phyloP scores from a whole-genome alignment of 768 basidiomycete species.

The Austroboletus eburneus region DNA sequence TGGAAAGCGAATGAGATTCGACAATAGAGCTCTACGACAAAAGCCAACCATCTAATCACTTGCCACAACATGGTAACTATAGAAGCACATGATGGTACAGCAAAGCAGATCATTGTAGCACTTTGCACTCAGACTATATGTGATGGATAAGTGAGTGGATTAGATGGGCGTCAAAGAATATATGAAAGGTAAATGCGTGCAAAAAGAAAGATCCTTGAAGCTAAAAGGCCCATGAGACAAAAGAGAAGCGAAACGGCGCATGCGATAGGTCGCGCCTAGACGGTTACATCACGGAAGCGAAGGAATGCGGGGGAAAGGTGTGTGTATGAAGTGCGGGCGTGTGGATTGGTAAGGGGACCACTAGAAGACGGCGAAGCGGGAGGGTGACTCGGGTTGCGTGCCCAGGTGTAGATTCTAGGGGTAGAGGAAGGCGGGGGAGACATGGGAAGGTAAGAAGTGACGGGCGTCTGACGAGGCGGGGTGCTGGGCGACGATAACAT shows the following conservation, averaged over 20 bases:
- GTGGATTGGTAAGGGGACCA: conserved; percentile 54
- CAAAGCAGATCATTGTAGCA: conserved; percentile 22
- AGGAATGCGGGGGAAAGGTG: conserved; percentile 47
- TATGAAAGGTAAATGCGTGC: conserved; percentile 21
- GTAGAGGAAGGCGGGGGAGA: conserved; percentile 55
- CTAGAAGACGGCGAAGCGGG: conserved; percentile 31
- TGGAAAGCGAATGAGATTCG: conserved; percentile 36
- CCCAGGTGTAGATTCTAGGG: conserved; percentile 57
- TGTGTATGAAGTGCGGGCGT: conserved; percentile 55
- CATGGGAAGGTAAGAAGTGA: conserved; percentile 32
- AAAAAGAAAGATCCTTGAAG: conserved; percentile 6
- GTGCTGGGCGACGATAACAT: conserved; percentile 25
- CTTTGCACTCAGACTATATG: conserved; percentile 30
- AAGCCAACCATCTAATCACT: conserved; percentile 28
- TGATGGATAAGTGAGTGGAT: conserved; percentile 34
- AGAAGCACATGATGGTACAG: conserved; percentile 33
- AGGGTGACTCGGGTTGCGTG: conserved; percentile 34
- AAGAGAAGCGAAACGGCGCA: conserved; percentile 4
- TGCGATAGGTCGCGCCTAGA: conserved; percentile 5
- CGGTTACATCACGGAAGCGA: conserved; percentile 41
- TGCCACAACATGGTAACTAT: conserved; percentile 29
- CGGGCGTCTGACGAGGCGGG: conserved; percentile 27
- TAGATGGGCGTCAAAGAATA: conserved; percentile 26
- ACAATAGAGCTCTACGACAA: conserved; percentile 1
- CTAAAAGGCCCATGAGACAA: conserved; percentile 4